Percentiles rank a stretch among this genome's conserved stretches.
Evolutionary conservation across 441 rosid genomes (phyloP).

Genomic region (Populus hybrid): DNA sequence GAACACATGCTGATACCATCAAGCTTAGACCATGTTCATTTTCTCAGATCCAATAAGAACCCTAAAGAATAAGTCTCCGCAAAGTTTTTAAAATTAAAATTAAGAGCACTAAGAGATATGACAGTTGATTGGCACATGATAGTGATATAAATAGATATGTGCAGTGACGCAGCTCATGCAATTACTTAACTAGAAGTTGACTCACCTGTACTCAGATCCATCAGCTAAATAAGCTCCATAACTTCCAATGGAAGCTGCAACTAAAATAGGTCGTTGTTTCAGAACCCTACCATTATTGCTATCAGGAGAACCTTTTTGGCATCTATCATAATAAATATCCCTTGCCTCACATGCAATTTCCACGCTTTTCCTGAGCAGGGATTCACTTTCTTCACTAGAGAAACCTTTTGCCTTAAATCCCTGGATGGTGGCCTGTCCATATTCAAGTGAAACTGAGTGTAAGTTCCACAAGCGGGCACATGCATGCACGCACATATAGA

Average conservation of each 20-base stretch:
- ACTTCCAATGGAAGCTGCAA: conserved; percentile 94
- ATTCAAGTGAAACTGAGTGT: conserved; percentile 8
- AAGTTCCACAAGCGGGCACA: not conserved
- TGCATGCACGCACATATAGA: not conserved
- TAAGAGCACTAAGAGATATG: too few relatives aligned
- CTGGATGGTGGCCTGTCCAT: conserved; percentile 75
- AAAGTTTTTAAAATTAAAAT: too few relatives aligned
- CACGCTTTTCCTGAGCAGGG: conserved; percentile 65
- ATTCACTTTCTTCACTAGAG: conserved; percentile 60
- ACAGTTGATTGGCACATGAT: not conserved
- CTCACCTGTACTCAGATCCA: conserved; percentile 91
- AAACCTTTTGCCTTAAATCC: conserved; percentile 81
- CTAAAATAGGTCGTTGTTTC: conserved; percentile 53
- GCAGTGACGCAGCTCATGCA: conserved; percentile 1
- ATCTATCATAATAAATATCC: conserved; percentile 43
- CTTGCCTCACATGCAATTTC: conserved; percentile 76
- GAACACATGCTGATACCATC: not conserved
- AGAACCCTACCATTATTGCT: conserved; percentile 35
- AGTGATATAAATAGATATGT: not conserved
- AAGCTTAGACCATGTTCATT: not conserved
- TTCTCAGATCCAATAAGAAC: not conserved
- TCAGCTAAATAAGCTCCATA: conserved; percentile 94
- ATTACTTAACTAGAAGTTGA: conserved; percentile 1
- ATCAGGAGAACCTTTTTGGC: conserved; percentile 31
- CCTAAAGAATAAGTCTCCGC: not conserved